Percentiles rank a stretch among this genome's conserved stretches.
These are phyloP conservation scores for Lentithecium fluviatile DNA, from an alignment of 495 filamentous ascomycete genomes.

Conservation along the genomic window DNA sequence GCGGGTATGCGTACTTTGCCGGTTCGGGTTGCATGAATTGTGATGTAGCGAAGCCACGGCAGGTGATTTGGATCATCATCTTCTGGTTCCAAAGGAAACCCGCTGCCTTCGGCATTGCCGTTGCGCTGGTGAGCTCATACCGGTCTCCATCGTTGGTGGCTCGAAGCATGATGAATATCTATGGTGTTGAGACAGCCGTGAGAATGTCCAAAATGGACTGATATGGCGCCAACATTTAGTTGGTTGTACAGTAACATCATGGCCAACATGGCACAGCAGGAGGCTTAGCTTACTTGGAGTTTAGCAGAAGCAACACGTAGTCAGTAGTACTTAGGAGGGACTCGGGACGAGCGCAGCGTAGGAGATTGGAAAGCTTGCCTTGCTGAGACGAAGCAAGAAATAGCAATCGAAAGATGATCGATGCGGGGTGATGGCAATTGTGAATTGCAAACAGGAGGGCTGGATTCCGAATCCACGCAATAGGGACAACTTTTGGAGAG, in stretches of 20 bases:
- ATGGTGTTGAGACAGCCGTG: conserved; percentile 8
- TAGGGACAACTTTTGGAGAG: neutral
- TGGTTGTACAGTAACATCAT: conserved; percentile 19
- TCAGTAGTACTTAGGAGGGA: neutral
- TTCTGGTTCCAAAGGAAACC: conserved; percentile 61
- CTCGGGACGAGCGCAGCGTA: conserved; percentile 1
- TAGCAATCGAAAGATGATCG: neutral
- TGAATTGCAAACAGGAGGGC: neutral
- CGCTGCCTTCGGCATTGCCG: conserved; percentile 55
- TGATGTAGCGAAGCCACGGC: conserved; percentile 56
- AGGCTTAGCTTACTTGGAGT: conserved; percentile 21
- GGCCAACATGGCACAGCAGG: conserved; percentile 22
- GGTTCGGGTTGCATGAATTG: conserved; percentile 63
- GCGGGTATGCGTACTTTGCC: conserved; percentile 56
- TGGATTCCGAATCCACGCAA: neutral
- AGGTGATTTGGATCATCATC: conserved; percentile 61
- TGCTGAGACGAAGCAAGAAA: neutral
- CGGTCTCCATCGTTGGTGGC: conserved; percentile 53
- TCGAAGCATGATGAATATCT: conserved; percentile 36
- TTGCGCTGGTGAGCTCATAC: conserved; percentile 56
- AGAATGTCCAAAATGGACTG: conserved; percentile 1
- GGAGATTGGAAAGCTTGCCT: neutral
- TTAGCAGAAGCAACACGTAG: conserved; percentile 4
- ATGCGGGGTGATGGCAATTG: neutral
- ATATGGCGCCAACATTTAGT: conserved; percentile 18